These are phyloP conservation scores for Paramyrothecium sp. DNA, from an alignment of 2,329 filamentous ascomycete species.

Conservation along the genomic window DNA sequence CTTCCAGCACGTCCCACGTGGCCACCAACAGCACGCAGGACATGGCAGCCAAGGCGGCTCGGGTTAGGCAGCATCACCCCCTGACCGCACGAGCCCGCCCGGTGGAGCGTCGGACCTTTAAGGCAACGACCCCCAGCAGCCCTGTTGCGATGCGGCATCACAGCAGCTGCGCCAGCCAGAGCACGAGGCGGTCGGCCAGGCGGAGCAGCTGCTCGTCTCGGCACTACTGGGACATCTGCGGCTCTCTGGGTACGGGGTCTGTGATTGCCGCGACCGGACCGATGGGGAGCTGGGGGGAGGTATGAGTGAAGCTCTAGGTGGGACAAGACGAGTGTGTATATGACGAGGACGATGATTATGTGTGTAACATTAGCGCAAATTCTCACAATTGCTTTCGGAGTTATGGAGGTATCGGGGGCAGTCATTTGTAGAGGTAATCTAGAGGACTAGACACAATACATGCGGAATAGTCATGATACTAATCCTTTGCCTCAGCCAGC, in stretches of 20 bases:
- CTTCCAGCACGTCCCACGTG: slow-evolving; percentile 44
- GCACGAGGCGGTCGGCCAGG: slow-evolving; percentile 70
- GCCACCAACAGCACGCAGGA: slow-evolving; percentile 57
- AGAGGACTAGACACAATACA: not conserved
- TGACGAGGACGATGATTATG: not conserved
- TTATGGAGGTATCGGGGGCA: not conserved
- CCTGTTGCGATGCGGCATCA: slow-evolving; percentile 46
- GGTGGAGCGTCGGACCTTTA: slow-evolving; percentile 56
- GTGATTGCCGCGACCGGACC: slow-evolving; percentile 64
- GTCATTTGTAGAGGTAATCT: not conserved
- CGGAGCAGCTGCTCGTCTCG: slow-evolving; percentile 70
- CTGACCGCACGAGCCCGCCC: slow-evolving; percentile 62
- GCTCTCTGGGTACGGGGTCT: slow-evolving; percentile 74
- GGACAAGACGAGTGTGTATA: not conserved
- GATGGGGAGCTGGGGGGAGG: slow-evolving; percentile 79
- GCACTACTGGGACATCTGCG: slow-evolving; percentile 92
- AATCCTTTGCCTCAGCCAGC: not conserved
- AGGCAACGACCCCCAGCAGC: slow-evolving; percentile 48
- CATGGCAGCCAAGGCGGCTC: slow-evolving; percentile 72
- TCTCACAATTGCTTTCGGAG: not conserved
- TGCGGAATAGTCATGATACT: not conserved
- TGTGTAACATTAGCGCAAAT: not conserved
- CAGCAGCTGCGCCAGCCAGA: slow-evolving; percentile 84
- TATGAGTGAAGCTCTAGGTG: slow-evolving; percentile 39
- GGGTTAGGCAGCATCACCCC: slow-evolving; percentile 87